Evolutionary conservation across 306 rosid genomes (phyloP).

Genomic region (Dalbergia cochinchinensis): DNA sequence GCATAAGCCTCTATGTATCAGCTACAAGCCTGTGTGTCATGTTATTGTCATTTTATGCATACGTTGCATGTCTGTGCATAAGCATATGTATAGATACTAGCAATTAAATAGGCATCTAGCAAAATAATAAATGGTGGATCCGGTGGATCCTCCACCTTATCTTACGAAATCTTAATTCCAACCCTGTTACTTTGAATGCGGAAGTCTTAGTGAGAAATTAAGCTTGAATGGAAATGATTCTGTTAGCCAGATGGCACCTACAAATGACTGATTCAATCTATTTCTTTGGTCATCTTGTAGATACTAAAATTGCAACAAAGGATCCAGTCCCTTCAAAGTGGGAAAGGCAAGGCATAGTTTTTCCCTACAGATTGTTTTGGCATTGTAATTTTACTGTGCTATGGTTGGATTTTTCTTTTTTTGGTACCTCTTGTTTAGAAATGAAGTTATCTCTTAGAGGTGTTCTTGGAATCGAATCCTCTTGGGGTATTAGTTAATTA

Average conservation of each 20-base stretch:
- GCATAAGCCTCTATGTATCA: too few relatives aligned
- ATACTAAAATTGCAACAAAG: constrained; percentile 81
- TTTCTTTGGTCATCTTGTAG: constrained; percentile 59
- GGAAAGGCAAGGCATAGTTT: constrained; percentile 84
- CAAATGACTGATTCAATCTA: not conserved
- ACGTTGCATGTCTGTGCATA: too few relatives aligned
- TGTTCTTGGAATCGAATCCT: constrained; percentile 7
- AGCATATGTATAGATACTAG: constrained; percentile 5
- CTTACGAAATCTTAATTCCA: too few relatives aligned
- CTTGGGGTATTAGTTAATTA: constrained; percentile 20
- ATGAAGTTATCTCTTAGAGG: constrained; percentile 31
- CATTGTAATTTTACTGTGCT: constrained; percentile 15
- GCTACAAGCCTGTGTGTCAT: too few relatives aligned
- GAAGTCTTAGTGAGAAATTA: too few relatives aligned
- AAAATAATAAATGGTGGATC: too few relatives aligned
- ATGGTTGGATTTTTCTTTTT: constrained; percentile 39
- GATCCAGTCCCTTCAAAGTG: constrained; percentile 84
- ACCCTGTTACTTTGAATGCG: too few relatives aligned
- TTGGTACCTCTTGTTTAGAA: constrained; percentile 27
- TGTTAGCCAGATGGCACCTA: too few relatives aligned
- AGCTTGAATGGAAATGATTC: too few relatives aligned
- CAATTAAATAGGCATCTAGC: constrained; percentile 23
- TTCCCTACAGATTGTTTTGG: constrained; percentile 4
- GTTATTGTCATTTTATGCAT: too few relatives aligned
- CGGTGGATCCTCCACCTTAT: too few relatives aligned